phyloP scores from a whole-genome alignment of 495 filamentous ascomycete species.

The Glonium stellatum region DNA sequence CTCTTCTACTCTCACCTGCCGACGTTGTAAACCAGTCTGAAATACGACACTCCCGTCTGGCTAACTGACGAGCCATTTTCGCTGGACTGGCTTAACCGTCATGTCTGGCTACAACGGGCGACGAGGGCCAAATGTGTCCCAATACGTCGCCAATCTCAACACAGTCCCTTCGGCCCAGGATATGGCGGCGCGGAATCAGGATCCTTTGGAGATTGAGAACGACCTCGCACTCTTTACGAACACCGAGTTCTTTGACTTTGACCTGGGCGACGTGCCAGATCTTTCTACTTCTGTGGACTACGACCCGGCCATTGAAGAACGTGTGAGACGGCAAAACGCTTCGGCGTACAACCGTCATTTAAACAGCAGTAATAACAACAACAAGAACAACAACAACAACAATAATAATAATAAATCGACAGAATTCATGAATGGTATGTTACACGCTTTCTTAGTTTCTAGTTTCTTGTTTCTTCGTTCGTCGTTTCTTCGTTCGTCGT shows the following conservation, averaged over 20 bases:
- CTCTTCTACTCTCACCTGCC: background rate
- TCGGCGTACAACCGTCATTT: conserved; percentile 1
- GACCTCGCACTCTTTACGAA: conserved; percentile 90
- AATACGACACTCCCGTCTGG: background rate
- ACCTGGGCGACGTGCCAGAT: conserved; percentile 33
- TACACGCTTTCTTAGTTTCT: background rate
- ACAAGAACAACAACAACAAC: conserved; percentile 10
- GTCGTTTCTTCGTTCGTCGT: no score
- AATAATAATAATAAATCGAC: conserved; percentile 15
- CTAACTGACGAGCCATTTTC: background rate
- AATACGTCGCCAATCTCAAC: conserved; percentile 84
- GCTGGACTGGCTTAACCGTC: background rate
- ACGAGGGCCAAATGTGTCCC: conserved; percentile 72
- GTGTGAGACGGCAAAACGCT: conserved; percentile 14
- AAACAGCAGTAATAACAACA: conserved; percentile 7
- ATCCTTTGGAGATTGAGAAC: conserved; percentile 57
- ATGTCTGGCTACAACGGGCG: conserved; percentile 69
- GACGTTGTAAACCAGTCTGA: background rate
- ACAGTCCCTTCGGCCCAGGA: conserved; percentile 63
- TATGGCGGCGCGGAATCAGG: conserved; percentile 46
- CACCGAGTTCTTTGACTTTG: conserved; percentile 88
- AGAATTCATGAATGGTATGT: background rate
- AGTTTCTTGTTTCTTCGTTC: background rate
- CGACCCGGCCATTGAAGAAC: conserved; percentile 18
- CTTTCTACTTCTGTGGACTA: conserved; percentile 16